Percentiles rank a stretch among this genome's conserved stretches.
phyloP scores from a whole-genome alignment of 805 yeast genomes.

The Candida ortonii region DNA sequence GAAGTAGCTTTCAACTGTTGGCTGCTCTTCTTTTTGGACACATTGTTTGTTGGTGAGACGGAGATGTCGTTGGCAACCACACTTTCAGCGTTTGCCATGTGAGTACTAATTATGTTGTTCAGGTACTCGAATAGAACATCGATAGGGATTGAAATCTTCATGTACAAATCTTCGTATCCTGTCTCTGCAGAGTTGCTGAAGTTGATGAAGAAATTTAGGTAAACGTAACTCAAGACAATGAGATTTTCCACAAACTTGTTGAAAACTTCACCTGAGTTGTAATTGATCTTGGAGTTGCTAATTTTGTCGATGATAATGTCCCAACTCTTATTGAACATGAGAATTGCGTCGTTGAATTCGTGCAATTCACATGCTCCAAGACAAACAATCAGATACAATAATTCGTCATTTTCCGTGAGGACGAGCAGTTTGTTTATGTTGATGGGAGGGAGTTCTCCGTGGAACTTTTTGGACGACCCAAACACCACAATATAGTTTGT shows the following conservation, averaged over 20 bases:
- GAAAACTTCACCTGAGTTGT: slow-evolving; percentile 29
- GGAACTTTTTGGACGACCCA: slow-evolving; percentile 18
- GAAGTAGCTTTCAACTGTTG: not conserved
- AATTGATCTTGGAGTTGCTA: slow-evolving; percentile 28
- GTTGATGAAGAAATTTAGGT: slow-evolving; percentile 39
- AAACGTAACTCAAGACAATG: slow-evolving; percentile 42
- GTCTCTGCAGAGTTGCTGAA: slow-evolving; percentile 16
- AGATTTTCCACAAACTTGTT: slow-evolving; percentile 44
- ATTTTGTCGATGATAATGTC: slow-evolving; percentile 30
- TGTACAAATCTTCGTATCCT: slow-evolving; percentile 12
- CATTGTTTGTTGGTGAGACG: not conserved
- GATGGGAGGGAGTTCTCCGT: slow-evolving; percentile 22
- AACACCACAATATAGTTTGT: slow-evolving; percentile 26
- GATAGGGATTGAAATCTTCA: slow-evolving; percentile 33
- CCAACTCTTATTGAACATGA: slow-evolving; percentile 47
- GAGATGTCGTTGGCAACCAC: not conserved
- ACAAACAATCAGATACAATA: slow-evolving; percentile 44
- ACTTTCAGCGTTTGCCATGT: slow-evolving; percentile 34
- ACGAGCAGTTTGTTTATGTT: slow-evolving; percentile 23
- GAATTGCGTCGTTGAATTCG: slow-evolving; percentile 34
- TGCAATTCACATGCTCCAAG: slow-evolving; percentile 42
- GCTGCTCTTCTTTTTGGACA: not conserved
- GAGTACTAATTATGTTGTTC: slow-evolving; percentile 44
- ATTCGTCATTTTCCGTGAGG: slow-evolving; percentile 35
- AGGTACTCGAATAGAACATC: slow-evolving; percentile 49